phyloP scores from a whole-genome alignment of 257 asterid genomes.

The Solanum chmielewskii region DNA sequence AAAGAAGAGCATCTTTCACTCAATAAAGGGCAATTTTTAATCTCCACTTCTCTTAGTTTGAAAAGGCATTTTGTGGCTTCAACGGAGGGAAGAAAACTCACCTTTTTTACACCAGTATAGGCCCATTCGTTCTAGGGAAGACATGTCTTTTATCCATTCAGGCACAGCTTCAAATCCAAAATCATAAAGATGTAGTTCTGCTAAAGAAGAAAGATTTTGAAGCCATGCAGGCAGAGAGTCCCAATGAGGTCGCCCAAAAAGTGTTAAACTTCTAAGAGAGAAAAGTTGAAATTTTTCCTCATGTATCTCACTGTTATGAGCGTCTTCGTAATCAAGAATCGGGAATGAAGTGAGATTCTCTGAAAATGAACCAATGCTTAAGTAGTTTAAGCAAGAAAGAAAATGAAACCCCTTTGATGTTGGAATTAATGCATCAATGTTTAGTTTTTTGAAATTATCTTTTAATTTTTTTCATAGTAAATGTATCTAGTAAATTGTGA shows the following conservation, averaged over 20 bases:
- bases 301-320: background rate
- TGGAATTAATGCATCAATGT: too few species aligned
- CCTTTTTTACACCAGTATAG: background rate
- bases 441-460: too few species aligned
- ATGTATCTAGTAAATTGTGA: too few species aligned
- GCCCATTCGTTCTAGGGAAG: background rate
- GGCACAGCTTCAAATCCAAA: background rate
- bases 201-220: background rate
- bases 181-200: background rate
- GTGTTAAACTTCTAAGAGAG: background rate
- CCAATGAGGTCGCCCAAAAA: background rate
- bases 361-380: background rate
- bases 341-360: background rate
- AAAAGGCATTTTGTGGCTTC: slow-evolving; percentile 3
- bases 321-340: background rate
- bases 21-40: background rate
- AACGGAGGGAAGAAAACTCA: background rate
- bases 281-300: background rate
- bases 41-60: background rate
- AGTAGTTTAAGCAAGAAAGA: background rate
- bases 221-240: background rate
- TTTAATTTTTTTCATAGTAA: too few species aligned
- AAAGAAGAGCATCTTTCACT: background rate
- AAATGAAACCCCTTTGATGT: background rate
- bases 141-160: background rate